Percentiles rank a stretch among this genome's conserved stretches.
Conservation (phyloP, 768 basidiomycete species). For the Tubosaeta sp. region DNA sequence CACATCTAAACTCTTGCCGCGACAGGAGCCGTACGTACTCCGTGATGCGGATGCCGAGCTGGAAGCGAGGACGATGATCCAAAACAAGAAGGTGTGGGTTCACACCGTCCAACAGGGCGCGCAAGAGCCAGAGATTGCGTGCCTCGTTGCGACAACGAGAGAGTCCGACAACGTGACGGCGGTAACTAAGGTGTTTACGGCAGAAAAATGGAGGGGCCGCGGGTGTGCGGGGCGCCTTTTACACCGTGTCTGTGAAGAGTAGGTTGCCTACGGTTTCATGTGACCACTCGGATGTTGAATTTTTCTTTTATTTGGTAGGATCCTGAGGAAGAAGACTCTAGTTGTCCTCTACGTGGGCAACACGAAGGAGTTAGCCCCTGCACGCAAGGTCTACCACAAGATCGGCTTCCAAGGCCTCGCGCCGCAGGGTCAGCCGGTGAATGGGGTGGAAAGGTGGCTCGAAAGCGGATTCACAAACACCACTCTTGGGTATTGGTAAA, state of each 20-base stretch:
- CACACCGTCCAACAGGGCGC: constrained; percentile 36
- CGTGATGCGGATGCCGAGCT: constrained; percentile 35
- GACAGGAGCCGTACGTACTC: constrained; percentile 57
- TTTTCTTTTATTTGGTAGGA: constrained; percentile 11
- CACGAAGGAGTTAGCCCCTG: constrained; percentile 10
- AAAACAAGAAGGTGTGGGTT: constrained; percentile 53
- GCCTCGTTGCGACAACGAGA: constrained; percentile 65
- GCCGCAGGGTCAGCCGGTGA: constrained; percentile 3
- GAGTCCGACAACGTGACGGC: constrained; percentile 50
- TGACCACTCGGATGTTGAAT: constrained; percentile 1
- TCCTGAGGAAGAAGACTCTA: constrained; percentile 22
- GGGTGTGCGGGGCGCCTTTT: constrained; percentile 61
- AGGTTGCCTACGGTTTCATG: constrained; percentile 18
- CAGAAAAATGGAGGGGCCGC: constrained; percentile 42
- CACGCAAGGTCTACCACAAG: constrained; percentile 20
- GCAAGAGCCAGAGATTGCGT: constrained; percentile 45
- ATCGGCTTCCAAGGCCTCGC: constrained; percentile 21
- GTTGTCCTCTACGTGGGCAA: constrained; percentile 59
- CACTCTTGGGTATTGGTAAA: constrained; percentile 16
- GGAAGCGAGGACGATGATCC: constrained; percentile 52
- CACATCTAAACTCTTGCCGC: not conserved
- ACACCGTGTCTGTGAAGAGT: constrained; percentile 51
- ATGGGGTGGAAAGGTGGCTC: constrained; percentile 17
- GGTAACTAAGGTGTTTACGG: constrained; percentile 69
- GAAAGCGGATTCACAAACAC: constrained; percentile 17